Evolutionary conservation across 208 protist species (phyloP), one percentile per base, ranked within the genome.

Genomic region (Leishmania tarentolae): DNA sequence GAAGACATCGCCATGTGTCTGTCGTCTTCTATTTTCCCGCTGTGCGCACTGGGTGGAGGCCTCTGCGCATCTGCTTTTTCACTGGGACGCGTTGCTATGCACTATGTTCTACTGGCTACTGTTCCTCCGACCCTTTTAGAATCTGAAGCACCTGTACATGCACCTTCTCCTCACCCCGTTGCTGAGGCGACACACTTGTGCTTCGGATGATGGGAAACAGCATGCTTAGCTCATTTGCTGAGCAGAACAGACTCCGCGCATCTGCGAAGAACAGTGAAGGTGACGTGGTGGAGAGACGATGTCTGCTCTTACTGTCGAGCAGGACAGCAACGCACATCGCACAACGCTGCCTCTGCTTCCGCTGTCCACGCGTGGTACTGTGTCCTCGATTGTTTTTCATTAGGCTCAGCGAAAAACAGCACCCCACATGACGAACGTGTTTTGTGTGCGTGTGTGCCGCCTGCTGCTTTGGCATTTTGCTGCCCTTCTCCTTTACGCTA

Each of bases 401-500:
- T 9, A 7, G 31, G 17, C 31, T 35, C 61, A 40, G 19, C 61
- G 61, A 19, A 68, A 68, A 68, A 11, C 31, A 31, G 21, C 15
- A 40, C 28, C 8, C 24, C 69, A 13, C 40, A 73, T 73, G 7
- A 21, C 40, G 9, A 50, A 31, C 69, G 13, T 47, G 68, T 21
- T 6, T 17, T 47, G 65, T 46, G 35, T 31, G 63, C 50, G 44
- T 73, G 69, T 31, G 69, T 53, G 69, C 24, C 24, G 24, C 3
- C 37, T 40, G 44, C 31, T n/a, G 40, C 42, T 44, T 50, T 53
- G 69, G 15, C 44, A 52, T 6, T 24, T n/a, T 76, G 47, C n/a
- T 61, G 72, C 17, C 13, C 31, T n/a, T 57, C 72, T 76, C 72
- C 72, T 76, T 42, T n/a, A 28, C 50, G n/a, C 50, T 44, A 19